Base-by-base conservation (phyloP, 2,329 filamentous ascomycete species). In the Ascochyta viciae-villosae region DNA sequence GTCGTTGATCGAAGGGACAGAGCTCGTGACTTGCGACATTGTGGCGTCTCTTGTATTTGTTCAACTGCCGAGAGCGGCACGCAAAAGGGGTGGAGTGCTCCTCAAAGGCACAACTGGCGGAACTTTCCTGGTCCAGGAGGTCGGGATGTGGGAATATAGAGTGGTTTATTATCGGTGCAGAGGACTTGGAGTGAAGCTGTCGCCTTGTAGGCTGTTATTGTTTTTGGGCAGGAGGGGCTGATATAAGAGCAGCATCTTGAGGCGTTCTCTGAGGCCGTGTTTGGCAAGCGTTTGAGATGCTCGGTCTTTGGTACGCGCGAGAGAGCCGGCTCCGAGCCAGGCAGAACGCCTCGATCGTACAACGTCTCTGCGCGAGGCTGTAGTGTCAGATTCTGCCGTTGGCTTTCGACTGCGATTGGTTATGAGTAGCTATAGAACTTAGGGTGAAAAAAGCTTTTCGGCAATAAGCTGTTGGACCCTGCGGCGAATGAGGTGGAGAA, bases 1-100 rank as follows among this genome's bases (percentile, higher is more conserved):
- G 19, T 65, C 61, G 22, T 62, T 57, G 10, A 65, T 23, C 13
- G 66, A 70, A 9, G 54, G 46, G 3, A 38, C 52, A n/a, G 57
- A 50, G 46, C 57, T 66, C 39, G 49, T 45, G 34, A 31, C 54
- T n/a, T 47, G 47, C 31, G 53, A 56, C 53, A 56, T 56, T 15
- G 15, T 27, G 33, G 9, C 3, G 19, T 8, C 19, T 24, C 8
- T 34, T 19, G 44, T 39, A 19, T 24, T 35, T n/a, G 22, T 29
- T 8, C 8, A 9, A 23, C 7, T 37, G 27, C 12, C 19, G 33
- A 24, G 16, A 3, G 12, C 38, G 35, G 16, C 26, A 39, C 1
- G 8, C 10, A 6, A n/a, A 13, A 31, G 26, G 23, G n/a, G 5
- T 3, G 16, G 7, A 16, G 22, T 33, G 43, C 29, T 42, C 31